Percentiles rank a stretch among this genome's conserved stretches.
Conservation (phyloP, 2,329 filamentous ascomycete genomes). For the Ceratocystis albifundus region DNA sequence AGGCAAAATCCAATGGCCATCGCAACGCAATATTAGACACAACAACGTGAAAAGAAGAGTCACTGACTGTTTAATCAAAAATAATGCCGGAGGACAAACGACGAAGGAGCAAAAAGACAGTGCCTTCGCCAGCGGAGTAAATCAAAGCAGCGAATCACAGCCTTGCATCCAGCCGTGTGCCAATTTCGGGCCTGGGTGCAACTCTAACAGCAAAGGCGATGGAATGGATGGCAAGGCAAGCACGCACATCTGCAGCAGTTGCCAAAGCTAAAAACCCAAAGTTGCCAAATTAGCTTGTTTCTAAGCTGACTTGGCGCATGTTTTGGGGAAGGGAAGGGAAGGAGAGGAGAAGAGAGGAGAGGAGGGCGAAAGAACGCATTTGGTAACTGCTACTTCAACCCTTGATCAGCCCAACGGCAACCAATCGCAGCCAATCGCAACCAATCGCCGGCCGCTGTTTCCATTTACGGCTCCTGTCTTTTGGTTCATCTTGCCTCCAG, state of each 20-base stretch:
- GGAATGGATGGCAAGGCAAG: no score
- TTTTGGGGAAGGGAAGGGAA: neutral
- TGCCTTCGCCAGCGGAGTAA: neutral
- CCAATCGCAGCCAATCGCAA: neutral
- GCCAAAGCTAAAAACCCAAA: neutral
- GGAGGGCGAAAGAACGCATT: neutral
- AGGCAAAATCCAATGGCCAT: no score
- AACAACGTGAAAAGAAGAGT: no score
- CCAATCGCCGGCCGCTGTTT: neutral
- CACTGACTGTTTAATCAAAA: no score
- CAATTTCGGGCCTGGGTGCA: neutral
- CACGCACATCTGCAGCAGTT: neutral
- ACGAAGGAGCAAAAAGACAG: neutral
- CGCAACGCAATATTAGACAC: neutral
- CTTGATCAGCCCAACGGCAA: conserved; percentile 3
- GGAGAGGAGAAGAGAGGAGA: no score
- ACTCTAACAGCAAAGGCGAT: neutral
- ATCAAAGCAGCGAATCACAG: conserved; percentile 7
- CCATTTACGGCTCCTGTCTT: neutral
- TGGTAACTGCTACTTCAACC: conserved; percentile 2
- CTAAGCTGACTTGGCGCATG: neutral
- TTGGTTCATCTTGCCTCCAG: neutral
- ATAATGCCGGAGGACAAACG: neutral
- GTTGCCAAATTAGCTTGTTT: conserved; percentile 8
- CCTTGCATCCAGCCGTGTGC: neutral